Percentiles rank a stretch among this genome's conserved stretches.
phyloP scores from a whole-genome alignment of 768 basidiomycete species.

The Termitomyces sp. region DNA sequence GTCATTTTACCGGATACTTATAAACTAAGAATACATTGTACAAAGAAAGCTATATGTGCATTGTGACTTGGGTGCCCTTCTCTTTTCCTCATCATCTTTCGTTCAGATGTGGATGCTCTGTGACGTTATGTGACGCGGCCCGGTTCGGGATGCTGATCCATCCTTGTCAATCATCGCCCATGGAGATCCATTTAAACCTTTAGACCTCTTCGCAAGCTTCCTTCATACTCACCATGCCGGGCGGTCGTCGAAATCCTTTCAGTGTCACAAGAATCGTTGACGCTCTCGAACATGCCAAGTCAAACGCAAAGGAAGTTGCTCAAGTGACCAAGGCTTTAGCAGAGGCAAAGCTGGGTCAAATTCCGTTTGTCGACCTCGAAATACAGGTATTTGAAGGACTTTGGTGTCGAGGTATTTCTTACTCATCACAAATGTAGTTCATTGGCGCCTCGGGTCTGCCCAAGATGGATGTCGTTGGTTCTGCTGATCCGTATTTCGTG shows the following conservation, averaged over 20 bases:
- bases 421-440: slow-evolving; percentile 35
- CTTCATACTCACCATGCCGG: slow-evolving; percentile 13
- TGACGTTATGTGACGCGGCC: not conserved
- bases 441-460: slow-evolving; percentile 68
- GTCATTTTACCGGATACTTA: too few relatives aligned
- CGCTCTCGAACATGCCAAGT: slow-evolving; percentile 23
- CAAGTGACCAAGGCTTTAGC: slow-evolving; percentile 25
- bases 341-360: slow-evolving; percentile 29
- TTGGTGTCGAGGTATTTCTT: not conserved
- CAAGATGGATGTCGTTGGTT: slow-evolving; percentile 61
- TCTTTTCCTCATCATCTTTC: too few relatives aligned
- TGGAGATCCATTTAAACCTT: not conserved
- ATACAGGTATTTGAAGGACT: slow-evolving; percentile 38
- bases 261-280: slow-evolving; percentile 31
- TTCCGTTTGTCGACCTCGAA: slow-evolving; percentile 50
- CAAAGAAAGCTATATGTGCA: too few relatives aligned
- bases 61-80: too few relatives aligned
- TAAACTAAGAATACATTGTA: too few relatives aligned
- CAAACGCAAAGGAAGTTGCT: slow-evolving; percentile 27
- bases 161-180: not conserved
- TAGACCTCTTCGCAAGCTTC: not conserved
- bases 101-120: not conserved
- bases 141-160: not conserved
- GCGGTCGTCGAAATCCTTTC: slow-evolving; percentile 26
- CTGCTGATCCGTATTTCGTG: slow-evolving; percentile 68